phyloP scores from a whole-genome alignment of 2,329 filamentous ascomycete genomes.

The Claviceps citrina region DNA sequence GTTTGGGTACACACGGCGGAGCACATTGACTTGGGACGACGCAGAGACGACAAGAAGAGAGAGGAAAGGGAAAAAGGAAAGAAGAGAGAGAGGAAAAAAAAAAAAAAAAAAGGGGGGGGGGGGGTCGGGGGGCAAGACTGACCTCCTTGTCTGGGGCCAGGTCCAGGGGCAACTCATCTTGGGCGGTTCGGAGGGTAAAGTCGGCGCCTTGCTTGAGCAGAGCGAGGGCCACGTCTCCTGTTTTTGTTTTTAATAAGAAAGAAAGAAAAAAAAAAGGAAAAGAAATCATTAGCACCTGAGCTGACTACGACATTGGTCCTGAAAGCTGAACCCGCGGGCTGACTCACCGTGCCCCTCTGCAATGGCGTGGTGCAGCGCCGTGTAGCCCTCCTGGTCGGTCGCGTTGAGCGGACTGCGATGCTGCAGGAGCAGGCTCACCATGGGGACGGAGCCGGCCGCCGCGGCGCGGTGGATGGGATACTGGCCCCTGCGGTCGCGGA shows the following conservation, averaged over 20 bases:
- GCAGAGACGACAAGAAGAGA: no score
- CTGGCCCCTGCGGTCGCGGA: conserved; percentile 78
- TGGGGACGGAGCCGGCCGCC: conserved; percentile 75
- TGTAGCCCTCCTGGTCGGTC: conserved; percentile 68
- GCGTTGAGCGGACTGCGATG: conserved; percentile 70
- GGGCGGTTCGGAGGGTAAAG: conserved; percentile 55
- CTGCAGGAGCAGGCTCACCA: conserved; percentile 65
- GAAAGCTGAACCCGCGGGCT: no score
- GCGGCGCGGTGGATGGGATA: conserved; percentile 83
- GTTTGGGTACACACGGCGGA: background rate
- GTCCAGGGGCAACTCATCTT: conserved; percentile 60
- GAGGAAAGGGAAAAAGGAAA: no score
- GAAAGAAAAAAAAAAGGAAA: no score
- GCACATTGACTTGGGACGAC: no score
- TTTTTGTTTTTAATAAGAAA: no score
- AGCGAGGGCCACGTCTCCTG: conserved; percentile 65
- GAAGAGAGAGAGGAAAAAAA: no score
- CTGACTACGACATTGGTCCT: no score
- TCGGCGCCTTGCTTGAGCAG: conserved; percentile 78
- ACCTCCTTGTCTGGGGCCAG: conserved; percentile 78
- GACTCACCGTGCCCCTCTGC: conserved; percentile 52
- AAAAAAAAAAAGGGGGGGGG: background rate
- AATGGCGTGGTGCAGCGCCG: conserved; percentile 76
- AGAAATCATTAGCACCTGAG: no score
- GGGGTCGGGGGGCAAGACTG: conserved; percentile 1